These are phyloP conservation scores for Alternaria viburni DNA, from an alignment of 2,329 filamentous ascomycete genomes.

Conservation along the genomic window DNA sequence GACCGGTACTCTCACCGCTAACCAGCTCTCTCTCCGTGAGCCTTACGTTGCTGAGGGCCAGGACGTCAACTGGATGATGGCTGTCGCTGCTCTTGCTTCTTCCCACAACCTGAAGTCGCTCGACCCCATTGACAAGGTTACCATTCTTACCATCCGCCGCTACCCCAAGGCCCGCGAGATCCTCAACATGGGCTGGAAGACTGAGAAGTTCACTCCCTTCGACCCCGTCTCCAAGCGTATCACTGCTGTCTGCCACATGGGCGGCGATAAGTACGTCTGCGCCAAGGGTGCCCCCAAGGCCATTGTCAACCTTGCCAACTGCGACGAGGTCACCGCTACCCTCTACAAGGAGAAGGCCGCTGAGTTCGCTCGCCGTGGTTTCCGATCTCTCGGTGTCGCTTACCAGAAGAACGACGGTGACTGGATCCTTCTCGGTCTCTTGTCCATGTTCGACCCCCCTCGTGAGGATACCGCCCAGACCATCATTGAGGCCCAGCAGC, in stretches of 20 bases:
- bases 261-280: constrained; percentile 73
- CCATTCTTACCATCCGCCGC: constrained; percentile 75
- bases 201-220: constrained; percentile 78
- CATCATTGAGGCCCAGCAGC: constrained; percentile 76
- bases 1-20: constrained; percentile 77
- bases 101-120: constrained; percentile 81
- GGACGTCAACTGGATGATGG: constrained; percentile 86
- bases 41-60: constrained; percentile 78
- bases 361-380: constrained; percentile 79
- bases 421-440: constrained; percentile 76
- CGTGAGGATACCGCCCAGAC: constrained; percentile 81
- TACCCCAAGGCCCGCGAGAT: constrained; percentile 81
- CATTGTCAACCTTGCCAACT: constrained; percentile 72
- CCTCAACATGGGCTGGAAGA: constrained; percentile 75
- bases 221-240: constrained; percentile 83
- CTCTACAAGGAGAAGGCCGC: constrained; percentile 75
- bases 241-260: constrained; percentile 71
- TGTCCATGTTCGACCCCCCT: constrained; percentile 81
- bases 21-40: constrained; percentile 77
- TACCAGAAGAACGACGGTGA: constrained; percentile 77
- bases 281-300: constrained; percentile 81
- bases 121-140: constrained; percentile 81
- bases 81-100: constrained; percentile 75
- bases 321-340: constrained; percentile 67
- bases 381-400: constrained; percentile 79